Conservation (phyloP, 2,329 filamentous ascomycete genomes). For the Penicillium sp. region DNA sequence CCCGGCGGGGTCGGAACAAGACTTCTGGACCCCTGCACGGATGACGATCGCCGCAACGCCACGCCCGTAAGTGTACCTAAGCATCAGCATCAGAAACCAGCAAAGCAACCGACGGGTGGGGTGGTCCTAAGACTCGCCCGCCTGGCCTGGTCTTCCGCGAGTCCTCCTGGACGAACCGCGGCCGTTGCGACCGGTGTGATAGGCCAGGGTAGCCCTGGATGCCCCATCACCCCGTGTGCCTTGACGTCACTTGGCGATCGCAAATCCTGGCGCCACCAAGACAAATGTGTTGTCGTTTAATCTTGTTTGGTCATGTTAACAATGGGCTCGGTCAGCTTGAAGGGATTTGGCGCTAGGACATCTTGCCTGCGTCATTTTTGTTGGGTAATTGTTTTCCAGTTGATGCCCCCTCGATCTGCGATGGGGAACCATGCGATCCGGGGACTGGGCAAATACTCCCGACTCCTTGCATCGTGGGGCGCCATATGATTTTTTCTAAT, state of each 20-base stretch:
- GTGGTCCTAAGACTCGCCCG: constrained; percentile 16
- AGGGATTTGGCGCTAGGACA: background rate
- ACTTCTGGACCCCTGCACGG: constrained; percentile 20
- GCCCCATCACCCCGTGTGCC: background rate
- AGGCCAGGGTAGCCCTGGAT: constrained; percentile 3
- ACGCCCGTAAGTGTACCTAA: constrained; percentile 23
- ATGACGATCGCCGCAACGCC: constrained; percentile 29
- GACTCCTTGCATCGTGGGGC: constrained; percentile 35
- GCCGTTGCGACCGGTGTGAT: constrained; percentile 6
- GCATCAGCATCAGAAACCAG: background rate
- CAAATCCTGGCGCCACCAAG: background rate
- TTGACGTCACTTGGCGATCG: constrained; percentile 29
- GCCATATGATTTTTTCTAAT: constrained; percentile 21
- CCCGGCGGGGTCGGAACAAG: constrained; percentile 25
- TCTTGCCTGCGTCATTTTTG: constrained; percentile 9
- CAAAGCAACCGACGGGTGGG: constrained; percentile 2
- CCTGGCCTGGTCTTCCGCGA: background rate
- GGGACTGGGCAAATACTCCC: constrained; percentile 23
- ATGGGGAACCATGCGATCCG: constrained; percentile 26
- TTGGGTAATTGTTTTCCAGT: constrained; percentile 1
- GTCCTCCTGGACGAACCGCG: constrained; percentile 12
- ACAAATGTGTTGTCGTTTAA: background rate
- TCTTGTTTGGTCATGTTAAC: background rate
- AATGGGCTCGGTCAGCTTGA: constrained; percentile 1
- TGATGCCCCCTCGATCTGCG: constrained; percentile 1